Base-by-base conservation (phyloP, 306 rosid species). In the Glycine soja region DNA sequence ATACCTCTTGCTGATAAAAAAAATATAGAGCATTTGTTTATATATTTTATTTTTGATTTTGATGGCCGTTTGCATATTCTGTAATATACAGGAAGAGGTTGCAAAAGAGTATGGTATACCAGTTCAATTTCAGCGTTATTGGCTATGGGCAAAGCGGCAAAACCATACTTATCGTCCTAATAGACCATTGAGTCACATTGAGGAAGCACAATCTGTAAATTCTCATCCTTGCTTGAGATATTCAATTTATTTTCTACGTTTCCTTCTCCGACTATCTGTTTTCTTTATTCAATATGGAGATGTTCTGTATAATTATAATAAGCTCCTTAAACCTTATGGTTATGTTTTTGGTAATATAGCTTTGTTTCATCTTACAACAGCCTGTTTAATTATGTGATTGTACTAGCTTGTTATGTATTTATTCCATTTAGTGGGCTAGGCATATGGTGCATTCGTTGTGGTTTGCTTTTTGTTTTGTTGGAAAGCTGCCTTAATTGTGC, bases 101-200 rank as follows among this genome's bases (percentile, higher is more conserved):
- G 97, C 94, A 14, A 93, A 71, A 78, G 97, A 91, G 79, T 90
- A 87, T 80, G 91, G 89, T 19, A 72, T 93, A 82, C 97, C 97
- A 74, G 89, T 93, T 83, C 93, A 88, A 70, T 85, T 85, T 88
- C 97, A 90, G 84, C 92, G 97, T n/a, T 91, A 83, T 81, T 93
- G 97, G 97, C 34, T 93, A 43, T 93, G 97, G 97, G 97, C 93
- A 57, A 91, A 93, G 86, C 90, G 97, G 8, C 94, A 93, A 74
- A 93, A 93, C 86, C 94, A 91, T 82, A 93, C 97, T 8, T 91
- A 93, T 80, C 93, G 97, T 24, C 97, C 97, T 48, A 88, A 88
- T 61, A 88, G 97, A 52, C 97, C 97, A 70, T 84, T 90, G 90
- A 91, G 90, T 7, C 81, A 82, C 0, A 10, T 67, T 54, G 97